Conservation (phyloP, 345 rosid genomes). For the Pistacia vera region DNA sequence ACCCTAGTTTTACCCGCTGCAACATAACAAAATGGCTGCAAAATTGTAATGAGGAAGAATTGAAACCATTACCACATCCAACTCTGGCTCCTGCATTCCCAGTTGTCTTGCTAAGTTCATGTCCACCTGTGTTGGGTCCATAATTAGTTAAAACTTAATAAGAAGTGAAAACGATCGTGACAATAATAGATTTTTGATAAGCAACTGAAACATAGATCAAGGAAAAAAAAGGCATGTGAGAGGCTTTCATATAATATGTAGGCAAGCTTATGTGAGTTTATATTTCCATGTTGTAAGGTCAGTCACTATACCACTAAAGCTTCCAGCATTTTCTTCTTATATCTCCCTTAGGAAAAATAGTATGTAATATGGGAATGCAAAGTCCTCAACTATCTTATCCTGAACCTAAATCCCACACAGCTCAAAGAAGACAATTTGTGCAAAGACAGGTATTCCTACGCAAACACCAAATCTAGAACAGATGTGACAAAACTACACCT, state of each 20-base stretch:
- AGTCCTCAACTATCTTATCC: neutral
- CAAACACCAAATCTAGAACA: neutral
- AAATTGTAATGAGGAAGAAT: neutral
- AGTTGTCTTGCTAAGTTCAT: conserved; percentile 86
- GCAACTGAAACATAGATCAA: neutral
- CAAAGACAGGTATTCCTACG: neutral
- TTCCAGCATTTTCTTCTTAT: neutral
- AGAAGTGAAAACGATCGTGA: neutral
- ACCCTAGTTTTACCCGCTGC: neutral
- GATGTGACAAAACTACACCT: neutral
- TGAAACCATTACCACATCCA: conserved; percentile 69
- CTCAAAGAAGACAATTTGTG: neutral
- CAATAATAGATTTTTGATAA: neutral
- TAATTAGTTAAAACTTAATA: neutral
- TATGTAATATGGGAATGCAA: neutral
- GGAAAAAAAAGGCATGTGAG: neutral
- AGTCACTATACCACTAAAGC: neutral
- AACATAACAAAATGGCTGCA: neutral
- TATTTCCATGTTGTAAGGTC: neutral
- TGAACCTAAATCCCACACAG: neutral
- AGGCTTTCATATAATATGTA: neutral
- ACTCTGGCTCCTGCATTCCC: conserved; percentile 95
- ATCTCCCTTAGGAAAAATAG: neutral
- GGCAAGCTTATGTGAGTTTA: neutral
- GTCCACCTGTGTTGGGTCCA: conserved; percentile 59